Conservation (phyloP, 2,329 filamentous ascomycete species). For the Cryphonectria naterciae region DNA sequence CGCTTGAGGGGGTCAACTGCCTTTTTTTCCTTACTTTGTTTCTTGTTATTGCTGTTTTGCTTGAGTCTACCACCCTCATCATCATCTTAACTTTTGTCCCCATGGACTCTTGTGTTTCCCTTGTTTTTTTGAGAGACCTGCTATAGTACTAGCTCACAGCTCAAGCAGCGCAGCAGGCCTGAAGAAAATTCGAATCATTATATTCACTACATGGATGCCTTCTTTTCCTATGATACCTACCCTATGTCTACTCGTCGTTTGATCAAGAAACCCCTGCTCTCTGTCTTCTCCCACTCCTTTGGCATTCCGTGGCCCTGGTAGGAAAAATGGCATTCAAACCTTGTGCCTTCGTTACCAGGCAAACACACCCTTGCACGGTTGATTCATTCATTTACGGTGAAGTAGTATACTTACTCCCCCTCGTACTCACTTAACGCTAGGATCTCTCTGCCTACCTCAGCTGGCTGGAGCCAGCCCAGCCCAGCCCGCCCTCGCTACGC, state of each 20-base stretch:
- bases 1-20: neutral
- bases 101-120: neutral
- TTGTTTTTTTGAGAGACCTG: neutral
- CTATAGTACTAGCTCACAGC: neutral
- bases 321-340: neutral
- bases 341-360: neutral
- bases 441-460: neutral
- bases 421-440: neutral
- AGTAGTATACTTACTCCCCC: neutral
- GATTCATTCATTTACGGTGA: neutral
- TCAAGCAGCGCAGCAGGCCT: neutral
- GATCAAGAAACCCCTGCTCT: neutral
- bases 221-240: neutral
- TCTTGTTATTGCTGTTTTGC: neutral
- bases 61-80: neutral
- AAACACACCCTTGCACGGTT: neutral
- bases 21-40: neutral
- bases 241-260: too few relatives aligned
- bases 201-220: neutral
- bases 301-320: neutral
- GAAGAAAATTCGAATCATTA: neutral
- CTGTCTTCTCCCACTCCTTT: neutral
- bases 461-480: neutral
- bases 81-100: neutral
- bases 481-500: neutral